Conservation (phyloP, 257 asterid species). For the Paulownia fortunei region DNA sequence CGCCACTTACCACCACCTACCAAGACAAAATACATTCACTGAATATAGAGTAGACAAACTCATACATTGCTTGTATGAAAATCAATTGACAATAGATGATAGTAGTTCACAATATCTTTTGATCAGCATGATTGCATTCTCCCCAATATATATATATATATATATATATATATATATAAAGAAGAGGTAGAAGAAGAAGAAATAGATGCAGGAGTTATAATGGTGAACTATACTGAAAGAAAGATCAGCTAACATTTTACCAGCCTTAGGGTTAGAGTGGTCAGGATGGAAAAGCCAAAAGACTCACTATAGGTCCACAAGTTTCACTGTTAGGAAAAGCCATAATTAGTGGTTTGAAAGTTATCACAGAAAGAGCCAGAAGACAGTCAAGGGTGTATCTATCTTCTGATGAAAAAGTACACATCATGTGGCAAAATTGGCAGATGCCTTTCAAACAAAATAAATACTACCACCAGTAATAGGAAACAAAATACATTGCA, state of each 20-base stretch:
- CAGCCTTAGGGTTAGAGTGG: background rate
- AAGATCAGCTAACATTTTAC: background rate
- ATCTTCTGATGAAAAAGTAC: constrained; percentile 32
- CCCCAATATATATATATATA: too few species aligned
- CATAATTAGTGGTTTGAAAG: constrained; percentile 17
- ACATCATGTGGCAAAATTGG: constrained; percentile 35
- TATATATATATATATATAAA: too few species aligned
- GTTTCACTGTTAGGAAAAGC: constrained; percentile 31
- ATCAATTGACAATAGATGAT: too few species aligned
- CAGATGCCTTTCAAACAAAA: constrained; percentile 28
- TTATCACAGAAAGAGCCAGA: constrained; percentile 7
- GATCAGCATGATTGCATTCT: too few species aligned
- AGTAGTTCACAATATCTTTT: too few species aligned
- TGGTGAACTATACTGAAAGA: background rate
- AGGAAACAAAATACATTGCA: constrained; percentile 19
- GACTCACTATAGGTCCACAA: constrained; percentile 24
- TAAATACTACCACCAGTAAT: constrained; percentile 19
- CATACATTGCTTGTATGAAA: too few species aligned
- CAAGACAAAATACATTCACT: too few species aligned
- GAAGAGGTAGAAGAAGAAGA: too few species aligned
- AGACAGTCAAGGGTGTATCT: constrained; percentile 27
- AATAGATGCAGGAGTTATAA: background rate
- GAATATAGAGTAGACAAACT: too few species aligned
- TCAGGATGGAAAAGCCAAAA: background rate
- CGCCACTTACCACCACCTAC: too few species aligned